Conservation (phyloP, 331 rosid genomes). For the Rhamnella rubrinervis region DNA sequence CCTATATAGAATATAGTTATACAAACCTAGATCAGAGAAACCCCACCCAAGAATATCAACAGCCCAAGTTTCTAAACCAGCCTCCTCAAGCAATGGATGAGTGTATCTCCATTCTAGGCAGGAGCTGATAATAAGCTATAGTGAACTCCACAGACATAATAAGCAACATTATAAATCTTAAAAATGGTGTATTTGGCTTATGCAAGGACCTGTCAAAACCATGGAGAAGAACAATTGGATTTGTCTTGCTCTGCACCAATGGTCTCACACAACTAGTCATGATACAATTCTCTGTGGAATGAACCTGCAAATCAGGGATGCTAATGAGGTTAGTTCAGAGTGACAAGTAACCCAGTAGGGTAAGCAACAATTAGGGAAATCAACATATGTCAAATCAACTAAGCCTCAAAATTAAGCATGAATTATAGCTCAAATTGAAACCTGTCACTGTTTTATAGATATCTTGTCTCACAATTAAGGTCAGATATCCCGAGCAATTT, state of each 20-base stretch:
- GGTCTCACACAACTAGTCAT: conserved; percentile 95
- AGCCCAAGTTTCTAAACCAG: conserved; percentile 89
- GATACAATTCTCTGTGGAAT: conserved; percentile 50
- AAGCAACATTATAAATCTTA: conserved; percentile 11
- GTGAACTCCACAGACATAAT: conserved; percentile 30
- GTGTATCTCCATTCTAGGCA: conserved; percentile 96
- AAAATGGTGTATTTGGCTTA: conserved; percentile 13
- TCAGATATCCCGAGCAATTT: too few relatives aligned
- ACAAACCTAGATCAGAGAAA: conserved; percentile 85
- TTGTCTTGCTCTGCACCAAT: conserved; percentile 43
- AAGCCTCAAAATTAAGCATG: not conserved
- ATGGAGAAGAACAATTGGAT: conserved; percentile 91
- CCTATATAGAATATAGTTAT: conserved; percentile 12
- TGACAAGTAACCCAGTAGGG: not conserved
- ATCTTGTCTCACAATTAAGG: too few relatives aligned
- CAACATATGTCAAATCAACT: not conserved
- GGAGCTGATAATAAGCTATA: conserved; percentile 60
- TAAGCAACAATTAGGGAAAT: too few relatives aligned
- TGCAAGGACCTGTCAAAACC: conserved; percentile 82
- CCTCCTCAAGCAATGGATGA: conserved; percentile 79
- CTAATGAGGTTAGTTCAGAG: not conserved
- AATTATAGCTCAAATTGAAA: not conserved
- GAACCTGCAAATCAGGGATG: conserved; percentile 44
- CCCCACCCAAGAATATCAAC: conserved; percentile 98
- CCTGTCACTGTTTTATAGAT: too few relatives aligned